These are phyloP conservation scores for Ustilago curta DNA, from an alignment of 1,284 basidiomycete genomes.

Conservation along the genomic window DNA sequence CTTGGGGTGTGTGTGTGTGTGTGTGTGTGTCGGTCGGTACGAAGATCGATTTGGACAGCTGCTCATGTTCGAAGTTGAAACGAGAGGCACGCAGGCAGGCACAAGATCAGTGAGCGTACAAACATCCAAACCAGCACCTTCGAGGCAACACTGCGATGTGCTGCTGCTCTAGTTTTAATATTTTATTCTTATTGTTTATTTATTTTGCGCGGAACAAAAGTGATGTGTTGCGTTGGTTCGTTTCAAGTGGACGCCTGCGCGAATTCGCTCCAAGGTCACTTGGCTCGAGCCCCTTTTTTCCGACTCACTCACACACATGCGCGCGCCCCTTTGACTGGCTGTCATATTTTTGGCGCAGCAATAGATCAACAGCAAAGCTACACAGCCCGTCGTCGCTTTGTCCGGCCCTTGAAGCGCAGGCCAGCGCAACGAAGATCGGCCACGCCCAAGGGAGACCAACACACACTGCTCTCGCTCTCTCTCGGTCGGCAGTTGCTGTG, in stretches of 20 bases:
- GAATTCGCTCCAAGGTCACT: conserved; percentile 18
- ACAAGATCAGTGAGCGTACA: neutral
- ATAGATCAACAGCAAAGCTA: conserved; percentile 5
- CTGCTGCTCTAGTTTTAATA: too few relatives aligned
- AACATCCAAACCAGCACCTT: conserved; percentile 2
- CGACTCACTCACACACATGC: conserved; percentile 9
- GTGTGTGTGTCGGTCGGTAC: too few relatives aligned
- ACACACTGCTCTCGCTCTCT: conserved; percentile 7
- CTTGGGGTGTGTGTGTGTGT: too few relatives aligned
- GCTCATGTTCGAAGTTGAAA: neutral
- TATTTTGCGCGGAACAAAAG: conserved; percentile 19
- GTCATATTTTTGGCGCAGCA: conserved; percentile 18
- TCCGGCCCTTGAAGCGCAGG: neutral
- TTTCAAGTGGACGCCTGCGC: conserved; percentile 17
- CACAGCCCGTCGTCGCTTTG: conserved; percentile 10
- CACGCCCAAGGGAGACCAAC: conserved; percentile 12
- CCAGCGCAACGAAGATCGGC: conserved; percentile 2
- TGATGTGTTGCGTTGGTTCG: conserved; percentile 44
- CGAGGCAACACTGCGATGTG: neutral
- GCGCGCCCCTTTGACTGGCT: conserved; percentile 9
- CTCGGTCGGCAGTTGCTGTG: neutral
- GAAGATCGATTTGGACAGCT: conserved; percentile 15
- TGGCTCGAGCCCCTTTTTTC: conserved; percentile 46
- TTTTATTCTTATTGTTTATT: neutral
- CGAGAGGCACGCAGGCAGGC: neutral